phyloP scores from a whole-genome alignment of 2,329 filamentous ascomycete genomes.

The Hirsutella minnesotensis region DNA sequence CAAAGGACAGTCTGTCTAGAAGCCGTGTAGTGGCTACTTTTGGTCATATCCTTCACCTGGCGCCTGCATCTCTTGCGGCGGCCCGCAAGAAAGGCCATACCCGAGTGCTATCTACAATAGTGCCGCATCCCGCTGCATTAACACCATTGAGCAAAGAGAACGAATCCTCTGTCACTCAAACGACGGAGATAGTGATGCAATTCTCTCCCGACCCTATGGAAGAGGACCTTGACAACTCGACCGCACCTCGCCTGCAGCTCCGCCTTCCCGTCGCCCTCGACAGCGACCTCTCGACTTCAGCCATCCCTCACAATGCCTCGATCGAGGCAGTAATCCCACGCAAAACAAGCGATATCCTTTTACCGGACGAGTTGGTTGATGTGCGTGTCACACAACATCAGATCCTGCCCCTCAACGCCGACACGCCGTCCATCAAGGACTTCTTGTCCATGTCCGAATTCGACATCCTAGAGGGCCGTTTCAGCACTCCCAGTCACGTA shows the following conservation, averaged over 20 bases:
- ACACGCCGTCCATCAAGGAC: slow-evolving; percentile 22
- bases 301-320: slow-evolving; percentile 16
- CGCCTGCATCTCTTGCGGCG: not conserved
- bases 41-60: slow-evolving; percentile 35
- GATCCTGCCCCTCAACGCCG: slow-evolving; percentile 26
- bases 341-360: slow-evolving; percentile 28
- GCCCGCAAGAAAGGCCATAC: slow-evolving; percentile 1
- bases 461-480: slow-evolving; percentile 27
- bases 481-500: slow-evolving; percentile 25
- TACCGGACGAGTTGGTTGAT: slow-evolving; percentile 35
- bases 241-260: slow-evolving; percentile 15
- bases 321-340: slow-evolving; percentile 18
- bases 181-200: slow-evolving; percentile 29
- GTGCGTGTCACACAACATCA: slow-evolving; percentile 27
- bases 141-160: slow-evolving; percentile 21
- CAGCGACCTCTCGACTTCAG: slow-evolving; percentile 14
- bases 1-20: not conserved
- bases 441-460: slow-evolving; percentile 35
- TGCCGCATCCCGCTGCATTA: slow-evolving; percentile 36
- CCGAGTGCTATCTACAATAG: slow-evolving; percentile 30
- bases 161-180: slow-evolving; percentile 12
- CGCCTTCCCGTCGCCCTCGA: slow-evolving; percentile 17
- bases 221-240: not conserved
- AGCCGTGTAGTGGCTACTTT: slow-evolving; percentile 30
- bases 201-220: slow-evolving; percentile 25